Evolutionary conservation across 352 stramenopile genomes (phyloP), one percentile per base, ranked within the genome.

Genomic region (Pythium scleroteichum): DNA sequence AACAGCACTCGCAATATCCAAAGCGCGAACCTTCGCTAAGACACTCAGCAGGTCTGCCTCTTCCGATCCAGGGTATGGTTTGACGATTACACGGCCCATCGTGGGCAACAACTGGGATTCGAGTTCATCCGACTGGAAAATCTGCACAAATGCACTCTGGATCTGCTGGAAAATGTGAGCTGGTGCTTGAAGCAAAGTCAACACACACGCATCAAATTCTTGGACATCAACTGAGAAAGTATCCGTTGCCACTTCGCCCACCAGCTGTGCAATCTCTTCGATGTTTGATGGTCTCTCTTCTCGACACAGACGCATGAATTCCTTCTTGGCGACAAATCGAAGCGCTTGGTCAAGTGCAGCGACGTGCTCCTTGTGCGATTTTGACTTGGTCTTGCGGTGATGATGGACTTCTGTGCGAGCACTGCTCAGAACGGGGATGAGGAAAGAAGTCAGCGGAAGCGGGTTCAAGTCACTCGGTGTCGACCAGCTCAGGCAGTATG

Each of bases 1-100:
- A 19, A 88, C 75, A 12, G 73, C 82, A 48, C 76, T 84, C 32
- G 87, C 64, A 49, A 93, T 87, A 48, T 90, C 82, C 22, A 93
- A 55, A 4, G 80, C 68, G 10, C 84, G 78, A 9, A 69, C 81
- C 67, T 90, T 90, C 0, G 72, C 69, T 29, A 92, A 52, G 23
- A 85, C 60, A 8, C 50, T 64, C 14, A 90, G 39, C 4, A 87
- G 22, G 22, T 72, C 59, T 1, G 54, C 64, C 38, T 87, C 76
- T 16, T 68, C 69, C 8, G 54, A 22, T 1, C 53, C 53, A 4
- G 48, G 47, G 38, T 69, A 56, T 9, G 60, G 41, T 9, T 60
- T 72, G 9, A 82, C 68, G 16, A 92, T 64, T 13, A 57, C 47
- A 12, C 79, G 80, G 24, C 76, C 64, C 80, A 90, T 84, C 1